Evolutionary conservation across 2,329 filamentous ascomycete genomes (phyloP).

Genomic region (Penicillium thymicola): DNA sequence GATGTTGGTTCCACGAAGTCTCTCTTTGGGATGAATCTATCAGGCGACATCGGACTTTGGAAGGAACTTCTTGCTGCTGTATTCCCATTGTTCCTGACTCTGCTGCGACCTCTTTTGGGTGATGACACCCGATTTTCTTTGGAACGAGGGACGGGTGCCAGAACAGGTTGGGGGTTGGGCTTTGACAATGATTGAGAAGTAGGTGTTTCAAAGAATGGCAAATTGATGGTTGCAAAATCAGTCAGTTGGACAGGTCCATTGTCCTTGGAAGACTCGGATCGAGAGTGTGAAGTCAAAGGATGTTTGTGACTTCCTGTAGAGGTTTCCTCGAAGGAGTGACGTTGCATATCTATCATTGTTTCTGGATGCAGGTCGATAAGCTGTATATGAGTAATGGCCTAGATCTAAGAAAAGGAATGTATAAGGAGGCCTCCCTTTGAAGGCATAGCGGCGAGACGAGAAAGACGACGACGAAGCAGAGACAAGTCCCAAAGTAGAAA

Average conservation of each 20-base stretch:
- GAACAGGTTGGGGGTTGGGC: not conserved
- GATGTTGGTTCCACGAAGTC: conserved; percentile 42
- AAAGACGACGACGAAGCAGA: not conserved
- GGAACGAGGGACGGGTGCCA: not conserved
- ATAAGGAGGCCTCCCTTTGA: conserved; percentile 1
- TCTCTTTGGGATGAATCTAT: conserved; percentile 57
- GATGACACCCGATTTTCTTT: conserved; percentile 13
- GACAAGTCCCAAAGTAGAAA: conserved; percentile 5
- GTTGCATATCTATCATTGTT: conserved; percentile 26
- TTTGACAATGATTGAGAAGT: conserved; percentile 10
- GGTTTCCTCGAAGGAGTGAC: conserved; percentile 26
- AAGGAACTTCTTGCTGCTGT: conserved; percentile 11
- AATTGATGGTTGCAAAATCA: conserved; percentile 19
- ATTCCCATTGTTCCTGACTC: conserved; percentile 16
- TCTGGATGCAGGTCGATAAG: conserved; percentile 4
- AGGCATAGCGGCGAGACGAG: conserved; percentile 1
- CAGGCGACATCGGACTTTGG: conserved; percentile 41
- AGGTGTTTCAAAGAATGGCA: conserved; percentile 15
- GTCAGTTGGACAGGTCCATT: conserved; percentile 1
- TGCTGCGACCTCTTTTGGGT: conserved; percentile 14
- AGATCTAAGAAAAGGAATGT: conserved; percentile 19
- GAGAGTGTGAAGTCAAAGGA: conserved; percentile 13
- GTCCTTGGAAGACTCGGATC: conserved; percentile 9
- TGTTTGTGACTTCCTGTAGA: conserved; percentile 11
- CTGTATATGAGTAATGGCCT: not conserved